These are phyloP conservation scores for Glycine tomentella DNA, from an alignment of 306 rosid genomes.

Conservation along the genomic window DNA sequence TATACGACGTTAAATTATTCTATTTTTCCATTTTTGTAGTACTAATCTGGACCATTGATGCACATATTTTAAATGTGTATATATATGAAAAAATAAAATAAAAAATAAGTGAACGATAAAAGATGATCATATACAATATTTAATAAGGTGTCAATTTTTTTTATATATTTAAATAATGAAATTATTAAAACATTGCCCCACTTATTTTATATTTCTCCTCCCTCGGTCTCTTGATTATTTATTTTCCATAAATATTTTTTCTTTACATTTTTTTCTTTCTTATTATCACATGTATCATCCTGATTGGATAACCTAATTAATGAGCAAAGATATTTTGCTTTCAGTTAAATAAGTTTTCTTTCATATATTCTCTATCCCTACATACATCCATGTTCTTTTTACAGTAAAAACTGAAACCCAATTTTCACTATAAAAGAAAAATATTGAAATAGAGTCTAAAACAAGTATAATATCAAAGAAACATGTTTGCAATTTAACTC, in stretches of 20 bases:
- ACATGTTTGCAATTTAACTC: neutral
- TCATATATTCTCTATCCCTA: neutral
- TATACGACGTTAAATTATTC: no score
- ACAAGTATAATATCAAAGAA: neutral
- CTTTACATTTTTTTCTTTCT: neutral
- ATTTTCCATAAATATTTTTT: neutral
- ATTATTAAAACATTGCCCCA: slow-evolving; percentile 1
- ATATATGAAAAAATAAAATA: neutral
- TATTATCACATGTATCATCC: neutral
- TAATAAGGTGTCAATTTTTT: neutral
- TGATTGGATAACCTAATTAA: neutral
- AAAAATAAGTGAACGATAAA: neutral
- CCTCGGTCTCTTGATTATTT: neutral
- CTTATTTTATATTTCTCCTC: neutral
- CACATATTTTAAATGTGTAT: neutral
- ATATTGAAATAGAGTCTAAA: neutral
- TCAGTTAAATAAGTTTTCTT: neutral
- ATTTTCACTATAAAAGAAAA: neutral
- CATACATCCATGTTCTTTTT: neutral
- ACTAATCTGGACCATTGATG: neutral
- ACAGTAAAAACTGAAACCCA: neutral
- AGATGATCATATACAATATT: neutral
- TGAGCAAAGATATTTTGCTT: neutral
- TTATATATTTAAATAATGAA: neutral
- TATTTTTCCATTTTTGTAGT: no score